These are phyloP conservation scores for Fragilaria radians DNA, from an alignment of 108 stramenopile species.

Conservation along the genomic window DNA sequence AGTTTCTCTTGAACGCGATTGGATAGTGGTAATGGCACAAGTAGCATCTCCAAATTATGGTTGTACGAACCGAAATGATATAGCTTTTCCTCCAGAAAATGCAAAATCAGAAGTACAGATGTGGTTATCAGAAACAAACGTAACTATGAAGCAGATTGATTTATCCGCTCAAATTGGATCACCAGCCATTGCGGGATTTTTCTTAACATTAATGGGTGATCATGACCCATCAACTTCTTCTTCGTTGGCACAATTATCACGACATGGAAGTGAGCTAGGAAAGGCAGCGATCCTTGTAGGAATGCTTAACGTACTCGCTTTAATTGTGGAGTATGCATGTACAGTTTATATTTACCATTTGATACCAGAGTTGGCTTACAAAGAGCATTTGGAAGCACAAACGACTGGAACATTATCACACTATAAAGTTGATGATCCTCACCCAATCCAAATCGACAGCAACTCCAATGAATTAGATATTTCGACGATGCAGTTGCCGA, in stretches of 20 bases:
- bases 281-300: constrained; percentile 43
- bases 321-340: constrained; percentile 48
- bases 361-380: constrained; percentile 18
- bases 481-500: too few relatives aligned
- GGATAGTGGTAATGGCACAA: constrained; percentile 50
- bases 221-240: constrained; percentile 12
- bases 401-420: not conserved
- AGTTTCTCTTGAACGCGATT: constrained; percentile 58
- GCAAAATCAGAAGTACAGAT: constrained; percentile 12
- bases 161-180: constrained; percentile 44
- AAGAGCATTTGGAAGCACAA: not conserved
- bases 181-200: constrained; percentile 40
- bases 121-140: constrained; percentile 55
- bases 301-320: constrained; percentile 27
- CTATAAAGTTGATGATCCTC: too few relatives aligned
- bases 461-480: too few relatives aligned
- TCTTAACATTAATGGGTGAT: constrained; percentile 15
- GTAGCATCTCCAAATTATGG: constrained; percentile 1
- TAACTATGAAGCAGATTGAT: constrained; percentile 57
- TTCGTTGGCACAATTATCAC: too few relatives aligned
- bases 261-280: constrained; percentile 20
- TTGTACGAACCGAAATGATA: too few relatives aligned
- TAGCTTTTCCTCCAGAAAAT: too few relatives aligned
- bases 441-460: too few relatives aligned
- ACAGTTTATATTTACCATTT: constrained; percentile 21